Evolutionary conservation across 2,329 filamentous ascomycete genomes (phyloP).

Genomic region (Talaromyces atroroseus): DNA sequence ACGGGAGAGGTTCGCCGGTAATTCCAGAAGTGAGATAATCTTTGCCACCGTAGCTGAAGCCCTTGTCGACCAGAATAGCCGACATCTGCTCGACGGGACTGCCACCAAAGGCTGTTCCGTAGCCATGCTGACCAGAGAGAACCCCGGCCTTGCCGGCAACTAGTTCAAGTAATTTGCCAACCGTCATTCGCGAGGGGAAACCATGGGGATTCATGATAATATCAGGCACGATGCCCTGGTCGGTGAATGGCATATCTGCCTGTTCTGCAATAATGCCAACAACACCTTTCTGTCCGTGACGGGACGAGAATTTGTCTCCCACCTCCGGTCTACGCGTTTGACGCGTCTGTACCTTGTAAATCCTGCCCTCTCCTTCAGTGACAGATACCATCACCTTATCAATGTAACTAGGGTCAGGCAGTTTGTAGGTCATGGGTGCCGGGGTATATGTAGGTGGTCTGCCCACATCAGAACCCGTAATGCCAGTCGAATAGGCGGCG

Average conservation of each 20-base stretch:
- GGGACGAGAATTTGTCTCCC: constrained; percentile 97
- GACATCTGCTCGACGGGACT: constrained; percentile 87
- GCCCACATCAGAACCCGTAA: constrained; percentile 56
- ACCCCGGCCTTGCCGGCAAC: constrained; percentile 91
- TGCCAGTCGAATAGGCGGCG: constrained; percentile 67
- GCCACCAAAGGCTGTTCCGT: constrained; percentile 81
- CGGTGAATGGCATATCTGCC: constrained; percentile 93
- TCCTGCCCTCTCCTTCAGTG: constrained; percentile 76
- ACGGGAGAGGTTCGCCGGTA: constrained; percentile 86
- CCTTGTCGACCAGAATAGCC: constrained; percentile 73
- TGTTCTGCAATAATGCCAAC: constrained; percentile 95
- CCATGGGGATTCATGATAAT: constrained; percentile 99
- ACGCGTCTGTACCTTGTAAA: constrained; percentile 93
- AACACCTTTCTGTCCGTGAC: constrained; percentile 97
- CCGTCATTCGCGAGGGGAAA: constrained; percentile 99
- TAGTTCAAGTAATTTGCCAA: constrained; percentile 94
- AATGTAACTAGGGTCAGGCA: constrained; percentile 79
- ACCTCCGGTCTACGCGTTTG: constrained; percentile 92
- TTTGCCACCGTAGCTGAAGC: constrained; percentile 95
- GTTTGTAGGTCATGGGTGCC: constrained; percentile 62
- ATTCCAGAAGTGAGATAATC: constrained; percentile 94
- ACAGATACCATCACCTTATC: constrained; percentile 94
- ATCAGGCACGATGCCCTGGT: constrained; percentile 84
- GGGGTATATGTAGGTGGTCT: constrained; percentile 32
- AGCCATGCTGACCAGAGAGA: constrained; percentile 75